Conservation (phyloP, 2,329 filamentous ascomycete genomes). For the Tolypocladium tropicale region DNA sequence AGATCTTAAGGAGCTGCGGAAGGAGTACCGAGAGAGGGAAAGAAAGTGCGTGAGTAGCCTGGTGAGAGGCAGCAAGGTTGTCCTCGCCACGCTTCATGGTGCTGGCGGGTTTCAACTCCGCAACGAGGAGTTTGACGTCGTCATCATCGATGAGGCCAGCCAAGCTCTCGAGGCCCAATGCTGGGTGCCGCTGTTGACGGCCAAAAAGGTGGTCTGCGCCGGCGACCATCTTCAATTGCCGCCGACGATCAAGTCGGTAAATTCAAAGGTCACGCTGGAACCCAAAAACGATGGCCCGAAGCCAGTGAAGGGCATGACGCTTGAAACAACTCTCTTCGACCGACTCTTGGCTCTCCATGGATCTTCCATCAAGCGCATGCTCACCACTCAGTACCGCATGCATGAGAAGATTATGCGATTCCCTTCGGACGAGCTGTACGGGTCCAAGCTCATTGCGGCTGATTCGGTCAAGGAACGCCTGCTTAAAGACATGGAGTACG, state of each 20-base stretch:
- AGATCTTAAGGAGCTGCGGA: constrained; percentile 75
- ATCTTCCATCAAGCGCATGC: constrained; percentile 76
- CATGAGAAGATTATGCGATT: constrained; percentile 93
- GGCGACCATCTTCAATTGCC: constrained; percentile 92
- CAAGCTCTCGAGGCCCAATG: constrained; percentile 95
- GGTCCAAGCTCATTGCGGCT: constrained; percentile 68
- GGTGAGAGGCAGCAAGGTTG: constrained; percentile 69
- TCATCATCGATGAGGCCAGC: constrained; percentile 92
- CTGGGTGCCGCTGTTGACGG: constrained; percentile 80
- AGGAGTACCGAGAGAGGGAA: constrained; percentile 82
- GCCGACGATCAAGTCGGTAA: constrained; percentile 81
- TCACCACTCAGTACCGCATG: constrained; percentile 97
- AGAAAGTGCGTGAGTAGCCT: constrained; percentile 68
- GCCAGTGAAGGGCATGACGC: constrained; percentile 43
- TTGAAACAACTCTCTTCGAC: constrained; percentile 92
- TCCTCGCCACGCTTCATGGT: constrained; percentile 86
- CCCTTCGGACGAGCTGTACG: constrained; percentile 82
- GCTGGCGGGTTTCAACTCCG: constrained; percentile 77
- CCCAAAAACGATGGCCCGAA: constrained; percentile 24
- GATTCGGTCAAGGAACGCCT: constrained; percentile 67
- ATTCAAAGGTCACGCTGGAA: constrained; percentile 35
- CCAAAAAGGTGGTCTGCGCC: constrained; percentile 78
- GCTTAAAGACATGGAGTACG: constrained; percentile 68
- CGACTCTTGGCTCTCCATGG: constrained; percentile 76
- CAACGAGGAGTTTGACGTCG: constrained; percentile 76